Percentiles rank a stretch among this genome's conserved stretches.
Conservation (phyloP, 306 rosid species). For the Pyrus communis region DNA sequence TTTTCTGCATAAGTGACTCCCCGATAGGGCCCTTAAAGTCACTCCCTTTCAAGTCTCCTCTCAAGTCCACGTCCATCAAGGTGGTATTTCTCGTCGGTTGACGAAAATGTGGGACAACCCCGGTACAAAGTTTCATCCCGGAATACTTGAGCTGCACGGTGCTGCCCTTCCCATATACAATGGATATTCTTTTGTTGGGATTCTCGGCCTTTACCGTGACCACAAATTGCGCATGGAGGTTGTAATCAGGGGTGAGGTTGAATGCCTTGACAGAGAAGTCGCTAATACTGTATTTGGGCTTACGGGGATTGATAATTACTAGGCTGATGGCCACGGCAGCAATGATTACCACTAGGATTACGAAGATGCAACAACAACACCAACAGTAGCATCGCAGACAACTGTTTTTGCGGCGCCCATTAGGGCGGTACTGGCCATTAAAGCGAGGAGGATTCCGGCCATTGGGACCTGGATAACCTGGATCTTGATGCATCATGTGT, state of each 20-base stretch:
- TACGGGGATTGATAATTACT: constrained; percentile 10
- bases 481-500: background rate
- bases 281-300: constrained; percentile 31
- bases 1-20: constrained; percentile 9
- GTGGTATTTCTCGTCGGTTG: constrained; percentile 12
- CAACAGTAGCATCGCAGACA: constrained; percentile 1
- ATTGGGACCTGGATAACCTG: background rate
- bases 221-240: constrained; percentile 15
- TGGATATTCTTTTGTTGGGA: constrained; percentile 30
- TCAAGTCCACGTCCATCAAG: background rate
- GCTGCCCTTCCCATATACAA: constrained; percentile 20
- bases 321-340: background rate
- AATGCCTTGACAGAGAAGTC: constrained; percentile 19
- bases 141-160: constrained; percentile 11
- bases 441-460: constrained; percentile 8
- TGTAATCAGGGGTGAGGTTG: background rate
- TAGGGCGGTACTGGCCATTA: background rate
- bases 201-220: constrained; percentile 32
- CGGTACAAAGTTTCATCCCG: constrained; percentile 12
- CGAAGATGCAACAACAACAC: constrained; percentile 26
- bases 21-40: background rate
- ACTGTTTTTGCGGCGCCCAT: background rate
- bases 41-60: constrained; percentile 1
- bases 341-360: constrained; percentile 2
- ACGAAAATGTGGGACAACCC: constrained; percentile 9